Base-by-base conservation (phyloP, 2,329 filamentous ascomycete genomes). In the Microdochium nivale region DNA sequence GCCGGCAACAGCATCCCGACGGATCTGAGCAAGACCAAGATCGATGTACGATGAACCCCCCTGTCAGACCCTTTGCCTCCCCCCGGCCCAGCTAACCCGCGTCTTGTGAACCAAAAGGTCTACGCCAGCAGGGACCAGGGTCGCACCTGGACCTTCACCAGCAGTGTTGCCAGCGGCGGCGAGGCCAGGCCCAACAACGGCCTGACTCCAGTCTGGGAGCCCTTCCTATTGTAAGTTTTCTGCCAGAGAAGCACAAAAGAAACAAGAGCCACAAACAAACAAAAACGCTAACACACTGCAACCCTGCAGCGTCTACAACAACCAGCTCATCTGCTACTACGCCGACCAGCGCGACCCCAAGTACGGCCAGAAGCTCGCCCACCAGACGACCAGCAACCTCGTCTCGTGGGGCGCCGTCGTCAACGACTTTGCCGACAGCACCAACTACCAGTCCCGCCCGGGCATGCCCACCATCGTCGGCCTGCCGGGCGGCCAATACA, bases 161-260 rank as follows among this genome's bases (percentile, higher is more conserved):
- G 78, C 50, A 75, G 80, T 55, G 77, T 88, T 48, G 83, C 83
- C 1, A 67, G 70, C 3, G 85, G 84, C 33, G 81, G 81, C 11
- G 72, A 73, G 47, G 81, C 83, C 1, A 60, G 71, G 0, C 77
- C 83, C 5, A 74, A 79, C 58, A 86, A 87, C 59, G 83, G 80
- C 1, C 64, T 80, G 35, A 84, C 82, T 0, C 82, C 84, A 0
- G 79, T 88, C 21, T 88, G 85, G 85, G 86, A 88, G 62, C 85
- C 86, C 0, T 86, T 84, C 61, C 67, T 88, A 32, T 64, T 80
- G 64, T 67, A 53, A 54, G 64, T 56, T 25, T 3, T 3, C n/a
- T 10, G 9, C n/a, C n/a, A n/a, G n/a, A n/a, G n/a, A n/a, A n/a
- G n/a, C n/a, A n/a, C n/a, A n/a, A n/a, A n/a, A n/a, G n/a, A n/a